phyloP scores from a whole-genome alignment of 2,329 filamentous ascomycete species.

The Diaporthe eres region DNA sequence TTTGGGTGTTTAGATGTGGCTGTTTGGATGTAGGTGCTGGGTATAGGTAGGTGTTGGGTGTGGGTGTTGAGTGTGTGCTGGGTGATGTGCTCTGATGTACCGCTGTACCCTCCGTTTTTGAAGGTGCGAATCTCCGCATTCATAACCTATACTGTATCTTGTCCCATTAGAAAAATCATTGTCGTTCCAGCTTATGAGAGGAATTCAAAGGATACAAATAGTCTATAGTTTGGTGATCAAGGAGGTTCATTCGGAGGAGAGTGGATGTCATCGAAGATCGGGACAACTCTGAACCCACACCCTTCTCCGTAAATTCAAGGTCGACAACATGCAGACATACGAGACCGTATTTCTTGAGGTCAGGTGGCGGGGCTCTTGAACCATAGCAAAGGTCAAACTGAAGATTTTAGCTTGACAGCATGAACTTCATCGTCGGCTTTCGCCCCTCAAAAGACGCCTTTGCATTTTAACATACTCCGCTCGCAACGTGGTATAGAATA shows the following conservation, averaged over 20 bases:
- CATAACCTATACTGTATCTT: too few relatives aligned
- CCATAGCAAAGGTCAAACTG: not conserved
- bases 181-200: not conserved
- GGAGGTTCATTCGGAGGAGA: not conserved
- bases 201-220: not conserved
- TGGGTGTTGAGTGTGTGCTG: too few relatives aligned
- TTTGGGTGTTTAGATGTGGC: too few relatives aligned
- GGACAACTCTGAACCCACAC: not conserved
- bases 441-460: conserved; percentile 32
- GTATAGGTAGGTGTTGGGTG: too few relatives aligned
- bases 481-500: conserved; percentile 26
- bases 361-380: not conserved
- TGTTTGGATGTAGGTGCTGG: too few relatives aligned
- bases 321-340: not conserved
- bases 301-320: not conserved
- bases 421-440: not conserved
- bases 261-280: not conserved
- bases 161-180: too few relatives aligned
- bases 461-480: conserved; percentile 19
- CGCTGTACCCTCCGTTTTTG: not conserved
- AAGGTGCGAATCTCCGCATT: too few relatives aligned
- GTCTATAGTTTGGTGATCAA: not conserved
- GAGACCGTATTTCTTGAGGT: too few relatives aligned
- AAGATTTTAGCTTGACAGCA: not conserved
- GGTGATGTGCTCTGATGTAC: too few relatives aligned